phyloP scores from a whole-genome alignment of 371 early-diverging fungal genomes.

The Ordospora pajunii region DNA sequence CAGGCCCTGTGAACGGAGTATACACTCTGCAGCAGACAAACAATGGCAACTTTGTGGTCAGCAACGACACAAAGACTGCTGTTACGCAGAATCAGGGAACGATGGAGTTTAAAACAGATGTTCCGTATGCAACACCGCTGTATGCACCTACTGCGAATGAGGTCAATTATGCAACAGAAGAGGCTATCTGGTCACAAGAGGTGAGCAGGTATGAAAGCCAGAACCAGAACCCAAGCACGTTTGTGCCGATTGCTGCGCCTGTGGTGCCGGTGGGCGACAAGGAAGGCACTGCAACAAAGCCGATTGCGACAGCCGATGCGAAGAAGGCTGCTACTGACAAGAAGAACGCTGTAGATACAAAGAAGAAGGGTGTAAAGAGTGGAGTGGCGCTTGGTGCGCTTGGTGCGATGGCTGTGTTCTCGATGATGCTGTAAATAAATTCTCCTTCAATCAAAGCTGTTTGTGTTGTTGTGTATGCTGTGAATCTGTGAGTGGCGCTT shows the following conservation, averaged over 20 bases:
- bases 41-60: neutral
- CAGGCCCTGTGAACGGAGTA: neutral
- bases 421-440: slow-evolving; percentile 12
- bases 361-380: slow-evolving; percentile 4
- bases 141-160: neutral
- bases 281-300: neutral
- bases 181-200: neutral
- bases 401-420: slow-evolving; percentile 6
- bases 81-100: neutral
- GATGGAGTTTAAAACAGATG: too few relatives aligned
- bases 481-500: too few relatives aligned
- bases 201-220: neutral
- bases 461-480: too few relatives aligned
- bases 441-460: neutral
- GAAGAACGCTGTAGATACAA: neutral
- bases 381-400: neutral
- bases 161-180: neutral
- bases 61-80: neutral
- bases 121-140: neutral
- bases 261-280: neutral
- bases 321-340: neutral
- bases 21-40: neutral
- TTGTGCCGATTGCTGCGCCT: neutral
- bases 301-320: neutral
- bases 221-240: neutral